These are phyloP conservation scores for Dacryopinax primogenitus DNA, from an alignment of 768 basidiomycete species.

Conservation along the genomic window DNA sequence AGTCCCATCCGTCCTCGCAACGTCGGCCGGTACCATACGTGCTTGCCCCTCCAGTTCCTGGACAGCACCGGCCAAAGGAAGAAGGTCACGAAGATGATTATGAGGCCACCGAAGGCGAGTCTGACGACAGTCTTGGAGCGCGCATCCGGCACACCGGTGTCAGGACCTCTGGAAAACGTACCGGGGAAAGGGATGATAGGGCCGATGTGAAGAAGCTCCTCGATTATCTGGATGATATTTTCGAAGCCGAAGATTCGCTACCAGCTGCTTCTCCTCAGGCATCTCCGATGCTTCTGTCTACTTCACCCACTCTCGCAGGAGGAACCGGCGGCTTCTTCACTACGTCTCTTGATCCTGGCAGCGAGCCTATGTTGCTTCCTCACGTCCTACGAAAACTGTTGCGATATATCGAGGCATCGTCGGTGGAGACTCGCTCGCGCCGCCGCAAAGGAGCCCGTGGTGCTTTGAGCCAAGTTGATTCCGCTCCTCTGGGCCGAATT, in stretches of 20 bases:
- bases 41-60: not conserved
- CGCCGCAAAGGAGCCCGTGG: constrained; percentile 33
- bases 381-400: not conserved
- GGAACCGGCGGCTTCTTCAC: not conserved
- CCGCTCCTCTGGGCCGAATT: constrained; percentile 45
- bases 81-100: not conserved
- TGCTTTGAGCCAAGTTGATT: constrained; percentile 57
- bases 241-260: constrained; percentile 65
- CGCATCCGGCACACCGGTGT: not conserved
- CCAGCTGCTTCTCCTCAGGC: constrained; percentile 33
- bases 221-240: constrained; percentile 68
- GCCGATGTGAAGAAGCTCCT: constrained; percentile 43
- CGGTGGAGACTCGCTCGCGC: constrained; percentile 21
- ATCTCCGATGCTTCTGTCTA: not conserved
- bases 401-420: constrained; percentile 2
- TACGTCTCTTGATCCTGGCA: constrained; percentile 25
- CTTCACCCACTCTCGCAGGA: not conserved
- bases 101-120: not conserved
- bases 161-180: not conserved
- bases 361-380: constrained; percentile 36
- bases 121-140: not conserved
- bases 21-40: not conserved
- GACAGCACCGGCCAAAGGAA: not conserved
- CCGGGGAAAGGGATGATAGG: not conserved
- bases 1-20: not conserved